These are phyloP conservation scores for Apiotrichum mycotoxinovorans DNA, from an alignment of 1,284 basidiomycete genomes.

Conservation along the genomic window DNA sequence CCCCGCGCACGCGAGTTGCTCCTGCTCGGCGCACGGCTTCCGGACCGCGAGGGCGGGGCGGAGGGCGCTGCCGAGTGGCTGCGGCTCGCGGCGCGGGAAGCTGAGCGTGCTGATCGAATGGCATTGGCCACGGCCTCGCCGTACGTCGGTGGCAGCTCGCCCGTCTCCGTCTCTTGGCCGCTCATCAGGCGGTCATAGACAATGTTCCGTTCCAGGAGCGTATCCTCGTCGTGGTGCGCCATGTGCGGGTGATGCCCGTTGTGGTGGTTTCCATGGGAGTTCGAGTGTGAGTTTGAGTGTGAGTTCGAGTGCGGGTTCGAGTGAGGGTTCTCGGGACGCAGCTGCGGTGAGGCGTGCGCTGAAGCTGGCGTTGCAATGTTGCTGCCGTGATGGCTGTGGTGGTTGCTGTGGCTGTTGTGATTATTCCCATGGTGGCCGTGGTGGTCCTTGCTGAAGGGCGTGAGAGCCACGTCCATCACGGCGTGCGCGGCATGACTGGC, in stretches of 20 bases:
- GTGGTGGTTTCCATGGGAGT: not conserved
- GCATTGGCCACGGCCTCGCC: constrained; percentile 48
- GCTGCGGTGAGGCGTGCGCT: not conserved
- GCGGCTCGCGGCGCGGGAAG: not conserved
- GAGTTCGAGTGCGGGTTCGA: not conserved
- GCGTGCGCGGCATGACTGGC: not conserved
- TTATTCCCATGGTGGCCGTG: not conserved
- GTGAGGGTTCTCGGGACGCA: not conserved
- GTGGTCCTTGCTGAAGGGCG: not conserved
- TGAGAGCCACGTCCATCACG: not conserved
- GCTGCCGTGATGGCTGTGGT: too few relatives aligned
- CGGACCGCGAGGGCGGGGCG: not conserved
- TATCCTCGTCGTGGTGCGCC: constrained; percentile 26
- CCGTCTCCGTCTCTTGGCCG: constrained; percentile 61
- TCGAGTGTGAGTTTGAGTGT: too few relatives aligned
- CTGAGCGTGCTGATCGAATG: constrained; percentile 14
- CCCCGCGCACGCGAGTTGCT: not conserved
- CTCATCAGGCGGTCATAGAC: constrained; percentile 57
- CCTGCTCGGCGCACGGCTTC: constrained; percentile 3
- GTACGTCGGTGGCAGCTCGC: constrained; percentile 64
- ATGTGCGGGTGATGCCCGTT: not conserved
- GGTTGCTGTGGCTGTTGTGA: not conserved
- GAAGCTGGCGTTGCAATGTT: not conserved
- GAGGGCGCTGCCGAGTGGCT: not conserved
- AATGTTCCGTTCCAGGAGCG: constrained; percentile 48